Percentiles rank a stretch among this genome's conserved stretches.
Conservation (phyloP, 1,139 yeast species). For the Pichia sp. region DNA sequence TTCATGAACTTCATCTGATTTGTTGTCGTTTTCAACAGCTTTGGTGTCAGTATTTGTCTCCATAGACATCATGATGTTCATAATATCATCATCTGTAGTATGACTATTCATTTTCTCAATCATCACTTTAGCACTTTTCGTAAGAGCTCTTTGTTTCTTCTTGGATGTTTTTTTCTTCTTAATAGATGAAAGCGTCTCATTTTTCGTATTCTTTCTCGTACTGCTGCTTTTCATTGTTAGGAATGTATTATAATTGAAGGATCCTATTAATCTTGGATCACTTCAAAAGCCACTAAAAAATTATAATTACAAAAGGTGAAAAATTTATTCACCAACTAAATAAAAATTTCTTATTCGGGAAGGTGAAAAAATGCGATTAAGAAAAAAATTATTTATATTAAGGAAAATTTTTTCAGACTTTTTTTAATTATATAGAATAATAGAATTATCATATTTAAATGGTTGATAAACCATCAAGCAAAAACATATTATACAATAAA, state of each 20-base stretch:
- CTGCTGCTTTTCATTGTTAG: too few species aligned
- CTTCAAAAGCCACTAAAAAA: too few species aligned
- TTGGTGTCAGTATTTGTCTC: constrained; percentile 17
- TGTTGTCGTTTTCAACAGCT: constrained; percentile 13
- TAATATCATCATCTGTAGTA: constrained; percentile 31
- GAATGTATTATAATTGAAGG: too few species aligned
- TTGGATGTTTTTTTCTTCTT: constrained; percentile 10
- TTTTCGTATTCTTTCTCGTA: neutral
- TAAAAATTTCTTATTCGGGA: too few species aligned
- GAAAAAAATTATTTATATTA: too few species aligned
- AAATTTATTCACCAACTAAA: too few species aligned
- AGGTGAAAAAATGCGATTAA: too few species aligned
- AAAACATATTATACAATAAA: constrained; percentile 15
- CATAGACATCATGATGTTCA: constrained; percentile 26
- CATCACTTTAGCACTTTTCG: constrained; percentile 23
- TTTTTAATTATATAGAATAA: too few species aligned
- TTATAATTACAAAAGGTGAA: too few species aligned
- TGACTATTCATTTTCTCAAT: constrained; percentile 42
- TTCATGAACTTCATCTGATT: constrained; percentile 17
- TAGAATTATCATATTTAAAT: too few species aligned
- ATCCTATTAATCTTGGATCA: too few species aligned
- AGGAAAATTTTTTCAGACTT: neutral
- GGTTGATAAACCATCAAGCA: too few species aligned
- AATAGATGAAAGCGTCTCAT: neutral
- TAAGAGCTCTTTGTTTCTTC: constrained; percentile 13